Conservation (phyloP, 768 basidiomycete genomes). For the Tephrocybe sp. region DNA sequence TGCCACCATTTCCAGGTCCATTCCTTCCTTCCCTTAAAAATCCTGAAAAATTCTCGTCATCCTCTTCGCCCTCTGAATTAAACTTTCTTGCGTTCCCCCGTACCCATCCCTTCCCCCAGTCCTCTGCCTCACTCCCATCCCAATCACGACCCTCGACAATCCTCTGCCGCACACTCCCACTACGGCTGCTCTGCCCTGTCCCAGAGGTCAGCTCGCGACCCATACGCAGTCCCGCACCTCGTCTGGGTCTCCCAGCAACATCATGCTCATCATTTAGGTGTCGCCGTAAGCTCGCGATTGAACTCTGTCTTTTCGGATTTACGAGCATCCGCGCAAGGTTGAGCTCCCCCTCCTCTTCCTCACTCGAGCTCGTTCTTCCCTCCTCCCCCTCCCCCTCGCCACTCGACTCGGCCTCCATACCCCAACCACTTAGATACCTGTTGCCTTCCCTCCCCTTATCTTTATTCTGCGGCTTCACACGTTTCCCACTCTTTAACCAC, state of each 20-base stretch:
- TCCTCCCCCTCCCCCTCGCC: slow-evolving; percentile 46
- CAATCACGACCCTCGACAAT: slow-evolving; percentile 19
- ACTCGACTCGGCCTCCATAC: slow-evolving; percentile 21
- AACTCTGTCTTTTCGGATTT: slow-evolving; percentile 69
- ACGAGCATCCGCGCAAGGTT: slow-evolving; percentile 66
- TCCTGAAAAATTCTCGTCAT: slow-evolving; percentile 25
- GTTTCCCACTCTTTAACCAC: slow-evolving; percentile 35
- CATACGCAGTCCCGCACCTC: slow-evolving; percentile 8
- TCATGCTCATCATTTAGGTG: slow-evolving; percentile 38
- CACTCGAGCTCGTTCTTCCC: slow-evolving; percentile 27
- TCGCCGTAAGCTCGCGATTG: slow-evolving; percentile 67
- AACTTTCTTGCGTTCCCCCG: slow-evolving; percentile 17
- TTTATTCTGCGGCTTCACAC: slow-evolving; percentile 8
- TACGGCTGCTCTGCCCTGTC: slow-evolving; percentile 1
- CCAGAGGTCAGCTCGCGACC: slow-evolving; percentile 15
- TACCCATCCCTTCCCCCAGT: slow-evolving; percentile 26
- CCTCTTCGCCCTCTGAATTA: slow-evolving; percentile 21
- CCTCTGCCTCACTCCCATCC: slow-evolving; percentile 23
- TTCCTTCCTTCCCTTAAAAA: slow-evolving; percentile 15
- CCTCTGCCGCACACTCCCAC: slow-evolving; percentile 13
- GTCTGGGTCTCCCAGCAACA: slow-evolving; percentile 15
- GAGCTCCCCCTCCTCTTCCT: slow-evolving; percentile 50
- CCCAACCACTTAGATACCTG: slow-evolving; percentile 30
- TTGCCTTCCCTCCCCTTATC: slow-evolving; percentile 14
- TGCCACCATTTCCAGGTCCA: slow-evolving; percentile 3